Conservation (phyloP, 2,329 filamentous ascomycete species). For the Allantophomopsis cytisporea region DNA sequence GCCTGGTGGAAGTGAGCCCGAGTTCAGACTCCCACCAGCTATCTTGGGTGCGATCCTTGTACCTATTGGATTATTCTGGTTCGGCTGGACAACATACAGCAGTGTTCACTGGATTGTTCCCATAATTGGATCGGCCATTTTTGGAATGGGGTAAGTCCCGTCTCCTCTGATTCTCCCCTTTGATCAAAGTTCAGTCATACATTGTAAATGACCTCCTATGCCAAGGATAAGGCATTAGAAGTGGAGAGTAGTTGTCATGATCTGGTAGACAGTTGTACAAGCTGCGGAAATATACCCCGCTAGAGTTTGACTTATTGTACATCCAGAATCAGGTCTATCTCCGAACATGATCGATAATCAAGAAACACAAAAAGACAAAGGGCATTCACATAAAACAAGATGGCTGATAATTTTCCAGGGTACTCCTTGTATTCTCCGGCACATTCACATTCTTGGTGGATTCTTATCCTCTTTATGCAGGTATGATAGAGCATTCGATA, state of each 20-base stretch:
- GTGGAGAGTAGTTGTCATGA: background rate
- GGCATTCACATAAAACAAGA: no score
- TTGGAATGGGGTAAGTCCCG: constrained; percentile 52
- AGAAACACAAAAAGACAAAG: no score
- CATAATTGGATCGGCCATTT: constrained; percentile 59
- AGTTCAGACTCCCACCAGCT: constrained; percentile 69
- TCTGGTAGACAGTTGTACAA: no score
- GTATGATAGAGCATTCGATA: no score
- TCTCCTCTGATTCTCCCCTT: constrained; percentile 6
- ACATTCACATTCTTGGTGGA: constrained; percentile 77
- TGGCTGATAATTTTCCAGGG: no score
- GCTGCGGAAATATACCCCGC: no score
- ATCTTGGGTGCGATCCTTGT: constrained; percentile 66
- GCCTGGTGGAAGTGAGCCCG: constrained; percentile 54
- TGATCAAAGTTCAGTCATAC: background rate
- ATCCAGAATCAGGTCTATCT: no score
- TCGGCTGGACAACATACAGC: constrained; percentile 72
- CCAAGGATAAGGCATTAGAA: background rate
- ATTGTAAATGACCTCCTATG: background rate
- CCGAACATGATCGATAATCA: no score
- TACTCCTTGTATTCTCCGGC: constrained; percentile 64
- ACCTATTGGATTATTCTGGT: constrained; percentile 73
- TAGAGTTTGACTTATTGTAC: no score
- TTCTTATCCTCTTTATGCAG: constrained; percentile 60
- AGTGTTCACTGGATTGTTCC: constrained; percentile 65